phyloP scores from a whole-genome alignment of 371 early-diverging fungal species.

The Haplosporangium sp. region DNA sequence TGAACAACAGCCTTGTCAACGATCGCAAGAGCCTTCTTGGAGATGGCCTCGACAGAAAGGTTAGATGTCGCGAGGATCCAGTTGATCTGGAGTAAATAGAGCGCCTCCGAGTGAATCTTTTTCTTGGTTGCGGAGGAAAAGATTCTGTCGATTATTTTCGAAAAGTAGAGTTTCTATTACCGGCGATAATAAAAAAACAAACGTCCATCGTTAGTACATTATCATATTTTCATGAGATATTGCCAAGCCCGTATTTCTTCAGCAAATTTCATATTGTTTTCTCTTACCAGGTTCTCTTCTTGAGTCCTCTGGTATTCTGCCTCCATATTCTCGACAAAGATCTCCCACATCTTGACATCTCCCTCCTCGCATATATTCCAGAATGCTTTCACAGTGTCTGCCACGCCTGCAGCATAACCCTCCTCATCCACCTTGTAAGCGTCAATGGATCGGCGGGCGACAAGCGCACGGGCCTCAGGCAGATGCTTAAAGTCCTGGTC shows the following conservation, averaged over 20 bases:
- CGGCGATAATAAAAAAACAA: background rate
- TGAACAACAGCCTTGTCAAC: conserved; percentile 56
- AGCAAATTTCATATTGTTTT: background rate
- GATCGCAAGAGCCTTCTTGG: conserved; percentile 49
- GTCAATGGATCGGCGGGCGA: conserved; percentile 67
- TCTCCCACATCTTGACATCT: conserved; percentile 65
- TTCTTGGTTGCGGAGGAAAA: conserved; percentile 59
- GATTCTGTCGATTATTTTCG: conserved; percentile 58
- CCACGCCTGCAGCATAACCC: conserved; percentile 50
- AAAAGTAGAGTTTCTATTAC: conserved; percentile 64
- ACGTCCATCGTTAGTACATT: background rate
- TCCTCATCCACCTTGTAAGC: conserved; percentile 54
- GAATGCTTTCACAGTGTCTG: conserved; percentile 36
- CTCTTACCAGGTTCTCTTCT: conserved; percentile 68
- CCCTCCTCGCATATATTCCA: conserved; percentile 36
- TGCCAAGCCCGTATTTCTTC: background rate
- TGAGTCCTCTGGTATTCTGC: conserved; percentile 59
- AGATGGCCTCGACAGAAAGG: conserved; percentile 29
- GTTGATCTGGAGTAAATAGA: conserved; percentile 60
- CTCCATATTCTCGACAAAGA: conserved; percentile 70
- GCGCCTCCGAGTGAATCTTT: conserved; percentile 53
- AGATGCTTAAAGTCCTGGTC: conserved; percentile 66
- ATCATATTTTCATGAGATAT: background rate
- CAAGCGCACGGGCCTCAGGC: conserved; percentile 69
- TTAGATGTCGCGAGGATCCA: conserved; percentile 58